Evolutionary conservation across 2,329 filamentous ascomycete species (phyloP), one percentile per base, ranked within the genome.

Genomic region (Xylariaceae sp.): DNA sequence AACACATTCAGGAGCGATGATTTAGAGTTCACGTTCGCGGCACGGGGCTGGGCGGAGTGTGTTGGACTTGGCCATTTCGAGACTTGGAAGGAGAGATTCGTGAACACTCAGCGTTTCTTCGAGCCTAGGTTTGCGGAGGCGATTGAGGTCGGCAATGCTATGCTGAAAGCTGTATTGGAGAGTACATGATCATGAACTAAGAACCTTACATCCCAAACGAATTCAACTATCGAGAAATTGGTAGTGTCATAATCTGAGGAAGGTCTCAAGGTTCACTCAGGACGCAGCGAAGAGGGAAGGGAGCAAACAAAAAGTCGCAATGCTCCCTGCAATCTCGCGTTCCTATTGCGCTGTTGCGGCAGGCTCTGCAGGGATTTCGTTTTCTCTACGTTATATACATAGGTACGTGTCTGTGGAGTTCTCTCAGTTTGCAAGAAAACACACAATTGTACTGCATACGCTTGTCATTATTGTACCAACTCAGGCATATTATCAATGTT

Each of bases 21-120:
- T 69, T 76, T 99, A 51, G 94, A 99, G 71, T 99, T 99, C 67
- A 96, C 93, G 0, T 97, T 99, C 73, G 95, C 94, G 1, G 95
- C 95, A 22, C 79, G 92, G 50, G 94, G 91, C 6, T 99, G 94
- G 94, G 94, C 90, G 39, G 91, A 97, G 69, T 92, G 92, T 55
- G 94, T 99, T 38, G 86, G 83, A 22, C 84, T 96, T 55, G 90
- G 93, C 2, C 89, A 97, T 69, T 97, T 97, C 67, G 89, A 96
- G 60, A 89, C 89, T 36, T 99, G 96, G 79, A 81, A 87, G 60
- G 89, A 95, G 75, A 84, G 95, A 53, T 99, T 99, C 67, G 84
- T 94, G 66, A 86, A 84, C 60, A 96, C 95, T 47, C 92, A 97
- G 71, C 77, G 77, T 58, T 99, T 96, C 75, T 99, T 99, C 71